A percentile compares a stretch with the other conserved stretches of the same genome.
Evolutionary conservation across 306 rosid genomes (phyloP).

Genomic region (Cucumis melo): DNA sequence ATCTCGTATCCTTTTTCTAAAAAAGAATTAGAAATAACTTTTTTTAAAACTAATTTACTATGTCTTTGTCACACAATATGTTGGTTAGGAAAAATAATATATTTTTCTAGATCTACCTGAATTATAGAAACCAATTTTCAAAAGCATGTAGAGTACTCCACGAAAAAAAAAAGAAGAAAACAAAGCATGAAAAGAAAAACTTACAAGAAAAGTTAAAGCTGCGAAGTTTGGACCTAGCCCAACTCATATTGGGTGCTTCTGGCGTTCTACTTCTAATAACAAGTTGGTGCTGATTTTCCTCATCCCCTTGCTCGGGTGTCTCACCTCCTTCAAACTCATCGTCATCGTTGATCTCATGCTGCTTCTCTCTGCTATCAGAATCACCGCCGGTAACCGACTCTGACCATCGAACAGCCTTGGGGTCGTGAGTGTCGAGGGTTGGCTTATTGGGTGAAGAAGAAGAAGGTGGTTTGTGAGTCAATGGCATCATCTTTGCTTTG

Average conservation of each 20-base stretch:
- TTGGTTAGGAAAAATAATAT: too few relatives aligned
- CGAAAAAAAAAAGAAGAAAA: too few relatives aligned
- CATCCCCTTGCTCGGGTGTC: not conserved
- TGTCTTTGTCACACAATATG: too few relatives aligned
- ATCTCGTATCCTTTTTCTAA: too few relatives aligned
- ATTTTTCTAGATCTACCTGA: too few relatives aligned
- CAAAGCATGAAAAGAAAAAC: not conserved
- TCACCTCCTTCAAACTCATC: not conserved
- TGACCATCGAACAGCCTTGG: not conserved
- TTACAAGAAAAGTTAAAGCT: not conserved
- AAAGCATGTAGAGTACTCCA: too few relatives aligned
- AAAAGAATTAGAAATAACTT: too few relatives aligned
- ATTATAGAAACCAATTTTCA: too few relatives aligned
- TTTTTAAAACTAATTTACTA: too few relatives aligned
- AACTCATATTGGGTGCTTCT: not conserved
- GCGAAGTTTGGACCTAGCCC: not conserved
- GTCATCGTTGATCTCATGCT: not conserved
- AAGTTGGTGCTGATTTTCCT: not conserved
- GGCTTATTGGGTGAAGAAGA: not conserved
- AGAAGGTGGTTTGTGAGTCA: not conserved
- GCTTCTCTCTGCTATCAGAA: not conserved
- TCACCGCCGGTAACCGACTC: not conserved
- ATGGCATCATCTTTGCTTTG: not conserved
- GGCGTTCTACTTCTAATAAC: not conserved
- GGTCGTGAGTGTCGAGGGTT: not conserved